Evolutionary conservation across 2,329 filamentous ascomycete genomes (phyloP).

Genomic region (Parastagonospora nodorum): DNA sequence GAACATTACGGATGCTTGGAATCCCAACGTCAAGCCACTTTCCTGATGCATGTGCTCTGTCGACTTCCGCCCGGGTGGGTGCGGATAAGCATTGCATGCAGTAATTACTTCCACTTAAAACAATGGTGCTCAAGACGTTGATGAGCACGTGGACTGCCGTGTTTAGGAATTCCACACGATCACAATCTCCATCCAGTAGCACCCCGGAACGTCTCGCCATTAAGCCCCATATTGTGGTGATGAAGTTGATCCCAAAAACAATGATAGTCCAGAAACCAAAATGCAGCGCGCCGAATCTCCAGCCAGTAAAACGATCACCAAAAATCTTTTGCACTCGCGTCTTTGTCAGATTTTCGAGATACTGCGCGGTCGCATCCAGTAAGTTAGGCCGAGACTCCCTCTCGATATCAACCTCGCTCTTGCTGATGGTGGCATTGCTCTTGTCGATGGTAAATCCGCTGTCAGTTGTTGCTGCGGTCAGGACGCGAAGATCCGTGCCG

Average conservation of each 20-base stretch:
- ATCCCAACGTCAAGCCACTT: slow-evolving; percentile 41
- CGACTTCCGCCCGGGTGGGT: slow-evolving; percentile 56
- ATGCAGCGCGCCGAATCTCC: slow-evolving; percentile 20
- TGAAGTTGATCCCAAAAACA: slow-evolving; percentile 19
- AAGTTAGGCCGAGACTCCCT: neutral
- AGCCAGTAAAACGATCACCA: slow-evolving; percentile 12
- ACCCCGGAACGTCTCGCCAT: slow-evolving; percentile 1
- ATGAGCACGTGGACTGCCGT: slow-evolving; percentile 51
- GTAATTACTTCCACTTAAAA: slow-evolving; percentile 57
- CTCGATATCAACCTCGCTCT: neutral
- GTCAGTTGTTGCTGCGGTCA: neutral
- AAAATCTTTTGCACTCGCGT: slow-evolving; percentile 1
- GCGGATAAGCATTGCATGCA: slow-evolving; percentile 59
- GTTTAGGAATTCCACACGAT: slow-evolving; percentile 7
- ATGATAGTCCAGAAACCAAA: slow-evolving; percentile 12
- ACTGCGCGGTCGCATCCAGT: neutral
- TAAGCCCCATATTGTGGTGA: slow-evolving; percentile 15
- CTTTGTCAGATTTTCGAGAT: neutral
- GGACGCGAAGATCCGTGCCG: neutral
- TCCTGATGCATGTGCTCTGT: slow-evolving; percentile 51
- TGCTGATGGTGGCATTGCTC: neutral
- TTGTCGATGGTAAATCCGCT: neutral
- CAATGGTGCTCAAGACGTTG: slow-evolving; percentile 53
- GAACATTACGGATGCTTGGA: slow-evolving; percentile 46
- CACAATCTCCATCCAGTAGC: slow-evolving; percentile 28